A percentile compares a stretch with the other conserved stretches of the same genome.
Evolutionary conservation across 805 yeast genomes (phyloP).

Genomic region (Metschnikowia aberdeeniae): DNA sequence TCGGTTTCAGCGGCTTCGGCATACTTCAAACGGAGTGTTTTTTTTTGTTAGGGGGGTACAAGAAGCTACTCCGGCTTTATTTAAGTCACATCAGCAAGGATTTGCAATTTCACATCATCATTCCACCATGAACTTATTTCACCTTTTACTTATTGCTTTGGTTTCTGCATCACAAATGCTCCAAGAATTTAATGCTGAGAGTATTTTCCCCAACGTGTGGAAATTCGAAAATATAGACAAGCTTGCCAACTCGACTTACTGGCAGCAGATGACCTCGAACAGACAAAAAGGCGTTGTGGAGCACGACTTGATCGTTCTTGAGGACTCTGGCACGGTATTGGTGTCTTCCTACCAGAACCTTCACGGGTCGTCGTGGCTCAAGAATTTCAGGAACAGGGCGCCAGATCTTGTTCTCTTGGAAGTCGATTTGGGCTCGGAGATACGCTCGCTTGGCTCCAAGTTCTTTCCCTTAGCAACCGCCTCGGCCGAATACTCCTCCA

Average conservation of each 20-base stretch:
- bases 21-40: too few relatives aligned
- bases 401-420: constrained; percentile 7
- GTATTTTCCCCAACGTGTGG: constrained; percentile 8
- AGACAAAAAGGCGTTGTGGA: neutral
- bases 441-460: constrained; percentile 7
- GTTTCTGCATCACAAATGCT: too few relatives aligned
- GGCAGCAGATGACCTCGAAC: constrained; percentile 8
- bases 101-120: too few relatives aligned
- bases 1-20: too few relatives aligned
- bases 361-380: neutral
- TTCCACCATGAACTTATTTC: neutral
- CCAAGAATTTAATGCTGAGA: neutral
- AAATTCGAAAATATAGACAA: constrained; percentile 6
- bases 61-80: too few relatives aligned
- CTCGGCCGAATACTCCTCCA: constrained; percentile 12
- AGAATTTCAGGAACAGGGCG: neutral
- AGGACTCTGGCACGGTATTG: constrained; percentile 11
- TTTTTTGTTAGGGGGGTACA: too few relatives aligned
- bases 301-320: constrained; percentile 8
- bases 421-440: constrained; percentile 12
- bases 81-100: too few relatives aligned
- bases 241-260: constrained; percentile 10
- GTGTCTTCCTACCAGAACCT: constrained; percentile 7
- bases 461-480: constrained; percentile 12
- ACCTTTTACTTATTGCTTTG: too few relatives aligned